Evolutionary conservation across 1,284 basidiomycete species (phyloP).

Genomic region (Albatrellus sp.): DNA sequence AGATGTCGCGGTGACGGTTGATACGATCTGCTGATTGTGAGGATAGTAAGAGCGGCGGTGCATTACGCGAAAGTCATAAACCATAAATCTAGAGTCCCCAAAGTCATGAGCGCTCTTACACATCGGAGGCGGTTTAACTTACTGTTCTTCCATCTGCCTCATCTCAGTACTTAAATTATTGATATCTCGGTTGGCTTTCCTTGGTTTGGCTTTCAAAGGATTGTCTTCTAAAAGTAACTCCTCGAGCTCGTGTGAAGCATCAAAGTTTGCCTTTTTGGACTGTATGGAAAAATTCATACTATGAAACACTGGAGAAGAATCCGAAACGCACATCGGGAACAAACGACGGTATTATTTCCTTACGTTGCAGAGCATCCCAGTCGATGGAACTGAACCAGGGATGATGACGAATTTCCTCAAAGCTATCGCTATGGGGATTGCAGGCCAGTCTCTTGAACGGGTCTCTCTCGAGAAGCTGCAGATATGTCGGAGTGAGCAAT

Average conservation of each 20-base stretch:
- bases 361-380: slow-evolving; percentile 78
- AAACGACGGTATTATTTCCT: slow-evolving; percentile 77
- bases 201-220: slow-evolving; percentile 87
- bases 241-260: slow-evolving; percentile 97
- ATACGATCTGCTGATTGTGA: slow-evolving; percentile 55
- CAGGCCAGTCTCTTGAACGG: slow-evolving; percentile 73
- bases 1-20: slow-evolving; percentile 33
- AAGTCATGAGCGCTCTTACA: neutral
- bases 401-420: slow-evolving; percentile 68
- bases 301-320: slow-evolving; percentile 1
- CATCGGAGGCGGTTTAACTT: slow-evolving; percentile 20
- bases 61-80: slow-evolving; percentile 81
- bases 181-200: slow-evolving; percentile 75
- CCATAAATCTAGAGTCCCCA: slow-evolving; percentile 44
- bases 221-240: slow-evolving; percentile 95
- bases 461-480: slow-evolving; percentile 79
- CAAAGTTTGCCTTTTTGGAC: slow-evolving; percentile 97
- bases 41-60: slow-evolving; percentile 74
- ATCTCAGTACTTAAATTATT: slow-evolving; percentile 78
- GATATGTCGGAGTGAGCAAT: neutral
- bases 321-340: slow-evolving; percentile 70
- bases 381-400: slow-evolving; percentile 83
- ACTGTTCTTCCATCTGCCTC: slow-evolving; percentile 98
- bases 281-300: slow-evolving; percentile 19
- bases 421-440: slow-evolving; percentile 66